Evolutionary conservation across 176 grass and related monocot genomes (phyloP).

Genomic region (Triticum monococcum): DNA sequence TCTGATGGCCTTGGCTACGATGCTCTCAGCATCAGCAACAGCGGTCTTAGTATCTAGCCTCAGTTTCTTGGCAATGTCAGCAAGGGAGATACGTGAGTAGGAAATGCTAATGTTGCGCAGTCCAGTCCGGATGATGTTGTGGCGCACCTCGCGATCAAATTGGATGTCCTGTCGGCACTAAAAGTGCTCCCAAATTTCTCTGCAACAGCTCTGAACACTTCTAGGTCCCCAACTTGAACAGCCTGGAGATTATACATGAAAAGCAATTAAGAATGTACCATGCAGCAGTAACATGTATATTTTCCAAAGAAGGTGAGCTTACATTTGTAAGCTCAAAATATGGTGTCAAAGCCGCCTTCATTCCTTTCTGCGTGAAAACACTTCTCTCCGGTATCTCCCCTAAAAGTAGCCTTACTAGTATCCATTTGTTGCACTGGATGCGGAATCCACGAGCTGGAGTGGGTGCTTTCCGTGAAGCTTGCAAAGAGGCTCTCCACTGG

Average conservation of each 20-base stretch:
- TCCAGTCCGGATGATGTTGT: constrained; percentile 87
- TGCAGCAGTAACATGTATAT: neutral
- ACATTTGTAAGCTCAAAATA: constrained; percentile 96
- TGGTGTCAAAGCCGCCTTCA: constrained; percentile 69
- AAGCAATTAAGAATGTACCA: neutral
- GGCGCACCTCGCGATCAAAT: constrained; percentile 79
- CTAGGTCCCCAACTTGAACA: constrained; percentile 78
- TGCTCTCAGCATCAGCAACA: constrained; percentile 76
- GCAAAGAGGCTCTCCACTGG: constrained; percentile 66
- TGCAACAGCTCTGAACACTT: constrained; percentile 70
- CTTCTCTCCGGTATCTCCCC: constrained; percentile 84
- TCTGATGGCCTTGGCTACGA: constrained; percentile 78
- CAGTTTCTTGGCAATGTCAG: constrained; percentile 80
- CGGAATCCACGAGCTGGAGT: constrained; percentile 68
- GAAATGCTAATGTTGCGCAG: constrained; percentile 85
- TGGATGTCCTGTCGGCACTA: constrained; percentile 64
- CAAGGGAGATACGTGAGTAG: constrained; percentile 75
- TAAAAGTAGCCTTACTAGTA: constrained; percentile 67
- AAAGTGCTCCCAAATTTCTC: constrained; percentile 72
- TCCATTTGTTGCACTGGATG: constrained; percentile 87
- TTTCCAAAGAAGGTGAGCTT: neutral
- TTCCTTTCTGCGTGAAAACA: constrained; percentile 90
- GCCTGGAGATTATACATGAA: constrained; percentile 48
- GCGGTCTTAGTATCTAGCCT: constrained; percentile 62
- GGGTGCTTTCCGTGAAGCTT: constrained; percentile 82